Evolutionary conservation across 495 filamentous ascomycete genomes (phyloP).

Genomic region (Haplographium delicatum): DNA sequence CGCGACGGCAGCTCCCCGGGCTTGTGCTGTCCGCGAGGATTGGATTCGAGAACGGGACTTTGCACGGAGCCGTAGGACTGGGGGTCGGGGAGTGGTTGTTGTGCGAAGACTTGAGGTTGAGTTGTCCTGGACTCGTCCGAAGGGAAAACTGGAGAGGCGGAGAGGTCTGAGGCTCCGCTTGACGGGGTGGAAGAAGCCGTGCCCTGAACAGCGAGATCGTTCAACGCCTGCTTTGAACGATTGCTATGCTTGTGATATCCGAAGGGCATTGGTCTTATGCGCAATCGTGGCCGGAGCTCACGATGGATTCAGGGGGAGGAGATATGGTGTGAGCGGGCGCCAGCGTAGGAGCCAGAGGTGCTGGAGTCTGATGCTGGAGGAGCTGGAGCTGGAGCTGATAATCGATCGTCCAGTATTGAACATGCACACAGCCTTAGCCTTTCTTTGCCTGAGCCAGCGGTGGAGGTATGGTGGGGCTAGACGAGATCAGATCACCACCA

Average conservation of each 20-base stretch:
- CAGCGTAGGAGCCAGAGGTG: background rate
- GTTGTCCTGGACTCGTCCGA: conserved; percentile 4
- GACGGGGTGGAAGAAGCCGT: background rate
- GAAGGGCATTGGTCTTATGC: conserved; percentile 23
- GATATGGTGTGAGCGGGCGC: background rate
- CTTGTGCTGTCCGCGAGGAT: conserved; percentile 1
- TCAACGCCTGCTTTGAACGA: conserved; percentile 30
- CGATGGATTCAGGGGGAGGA: conserved; percentile 14
- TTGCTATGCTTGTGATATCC: conserved; percentile 27
- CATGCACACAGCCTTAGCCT: too few species aligned
- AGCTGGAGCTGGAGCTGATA: too few species aligned
- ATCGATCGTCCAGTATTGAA: background rate
- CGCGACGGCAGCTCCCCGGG: conserved; percentile 12
- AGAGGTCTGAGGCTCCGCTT: conserved; percentile 1
- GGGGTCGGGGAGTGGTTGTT: conserved; percentile 7
- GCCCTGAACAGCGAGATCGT: conserved; percentile 19
- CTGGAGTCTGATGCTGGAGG: background rate
- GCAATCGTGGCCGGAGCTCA: conserved; percentile 23
- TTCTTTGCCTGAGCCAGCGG: too few species aligned
- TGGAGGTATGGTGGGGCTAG: background rate
- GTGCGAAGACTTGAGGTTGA: conserved; percentile 16
- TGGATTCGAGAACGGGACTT: background rate
- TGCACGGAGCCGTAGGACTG: background rate
- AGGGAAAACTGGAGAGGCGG: conserved; percentile 1
- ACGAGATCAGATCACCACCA: background rate